Evolutionary conservation across 2,329 filamentous ascomycete genomes (phyloP), one percentile per base, ranked within the genome.

Genomic region (Fusarium redolens): DNA sequence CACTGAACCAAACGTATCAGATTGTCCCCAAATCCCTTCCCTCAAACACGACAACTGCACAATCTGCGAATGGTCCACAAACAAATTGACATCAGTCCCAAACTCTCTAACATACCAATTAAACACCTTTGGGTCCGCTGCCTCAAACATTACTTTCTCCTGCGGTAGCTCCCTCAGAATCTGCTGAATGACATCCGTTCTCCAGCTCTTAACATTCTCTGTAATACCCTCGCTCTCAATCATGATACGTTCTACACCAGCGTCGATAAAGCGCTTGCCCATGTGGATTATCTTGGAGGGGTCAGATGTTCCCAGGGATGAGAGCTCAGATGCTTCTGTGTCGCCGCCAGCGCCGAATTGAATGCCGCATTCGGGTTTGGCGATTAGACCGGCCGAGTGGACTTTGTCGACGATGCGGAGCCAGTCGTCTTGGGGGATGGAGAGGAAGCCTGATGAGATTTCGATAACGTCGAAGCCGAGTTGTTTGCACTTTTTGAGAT

Each of bases 161-260:
- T 79, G 68, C 0, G 86, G 86, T 25, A 89, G 63, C 52, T 88
- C 86, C 58, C 84, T 83, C 78, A 89, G 80, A 47, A 89, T 87
- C 33, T 78, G 77, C 44, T 86, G 86, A 20, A 89, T 86, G 5
- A 89, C 86, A 71, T 89, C 87, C 5, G 86, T 89, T 62, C 86
- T 80, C 88, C 88, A 89, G 13, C 78, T 81, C 57, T 79, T 81
- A 11, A 89, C 86, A 58, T 89, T 89, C 80, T 89, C 87, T 1
- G 87, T 89, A 70, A 89, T 89, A 0, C 87, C 87, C 78, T 89
- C 87, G n/a, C 86, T 88, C 75, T 90, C 86, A 61, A 89, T 87
- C 87, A 89, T 89, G 73, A 89, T 81, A 13, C 86, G 80, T 76
- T 89, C 86, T 6, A 89, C 86, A 0, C 87, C 87, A 0, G 82